Percentiles rank a stretch among this genome's conserved stretches.
These are phyloP conservation scores for Fusarium armeniacum DNA, from an alignment of 2,329 filamentous ascomycete genomes.

Conservation along the genomic window DNA sequence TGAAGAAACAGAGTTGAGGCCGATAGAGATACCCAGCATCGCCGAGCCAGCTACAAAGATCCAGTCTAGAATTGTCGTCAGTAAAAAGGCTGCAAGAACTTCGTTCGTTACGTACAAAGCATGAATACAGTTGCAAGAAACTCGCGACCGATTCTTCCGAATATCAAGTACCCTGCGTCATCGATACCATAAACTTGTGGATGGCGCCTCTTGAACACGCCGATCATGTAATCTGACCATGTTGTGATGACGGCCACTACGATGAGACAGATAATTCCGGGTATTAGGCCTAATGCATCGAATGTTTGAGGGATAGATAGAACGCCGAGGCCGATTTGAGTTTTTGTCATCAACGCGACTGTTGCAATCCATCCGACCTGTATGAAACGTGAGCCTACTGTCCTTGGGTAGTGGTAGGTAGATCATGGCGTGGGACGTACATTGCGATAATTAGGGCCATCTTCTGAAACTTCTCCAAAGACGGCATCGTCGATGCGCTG, in stretches of 20 bases:
- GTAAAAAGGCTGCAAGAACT: fast-evolving
- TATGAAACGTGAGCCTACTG: background rate
- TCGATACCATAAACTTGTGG: conserved; percentile 67
- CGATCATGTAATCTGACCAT: conserved; percentile 57
- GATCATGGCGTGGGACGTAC: background rate
- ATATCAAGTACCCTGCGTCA: conserved; percentile 64
- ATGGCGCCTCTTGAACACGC: conserved; percentile 65
- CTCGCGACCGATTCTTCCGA: conserved; percentile 62
- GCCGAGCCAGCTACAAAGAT: conserved; percentile 39
- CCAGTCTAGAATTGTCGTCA: conserved; percentile 17
- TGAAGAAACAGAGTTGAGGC: conserved; percentile 57
- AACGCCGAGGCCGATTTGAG: conserved; percentile 62
- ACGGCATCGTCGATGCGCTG: conserved; percentile 22
- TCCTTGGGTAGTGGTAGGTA: background rate
- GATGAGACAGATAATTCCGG: conserved; percentile 60
- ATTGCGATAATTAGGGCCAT: conserved; percentile 28
- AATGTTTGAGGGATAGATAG: conserved; percentile 63
- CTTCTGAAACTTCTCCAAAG: conserved; percentile 27
- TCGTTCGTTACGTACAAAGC: conserved; percentile 50
- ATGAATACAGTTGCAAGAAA: conserved; percentile 56
- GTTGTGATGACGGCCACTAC: conserved; percentile 56
- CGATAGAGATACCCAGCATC: conserved; percentile 56
- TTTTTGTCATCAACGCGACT: conserved; percentile 62
- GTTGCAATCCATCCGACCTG: conserved; percentile 62
- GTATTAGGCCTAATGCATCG: conserved; percentile 61